Evolutionary conservation across 768 basidiomycete genomes (phyloP), one percentile per base, ranked within the genome.

Genomic region (Tephrocybe sp.): DNA sequence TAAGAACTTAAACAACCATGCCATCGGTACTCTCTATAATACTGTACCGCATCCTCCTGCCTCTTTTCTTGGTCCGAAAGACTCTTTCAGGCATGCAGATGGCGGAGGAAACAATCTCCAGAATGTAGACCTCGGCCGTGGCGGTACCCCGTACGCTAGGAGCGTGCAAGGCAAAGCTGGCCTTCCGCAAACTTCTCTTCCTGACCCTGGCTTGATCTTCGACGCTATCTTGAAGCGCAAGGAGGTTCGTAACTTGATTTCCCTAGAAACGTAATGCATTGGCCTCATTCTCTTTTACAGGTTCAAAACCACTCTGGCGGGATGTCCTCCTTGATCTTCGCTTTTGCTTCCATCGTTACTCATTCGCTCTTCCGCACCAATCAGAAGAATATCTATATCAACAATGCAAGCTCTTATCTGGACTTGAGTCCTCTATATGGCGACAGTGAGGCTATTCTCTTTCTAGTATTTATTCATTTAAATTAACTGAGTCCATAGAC

Each of bases 241-340:
- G 58, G 65, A 42, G 51, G 76, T 61, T 61, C 57, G 62, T 30
- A 26, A 26, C 7, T 4, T 52, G 66, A 43, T 59, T 59, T 35
- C 59, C 7, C 22, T n/a, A 12, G 39, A 4, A 5, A n/a, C 62
- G 32, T 63, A 17, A 14, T 3, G 2, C 19, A 7, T 14, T 17
- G 12, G 12, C 38, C 39, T 13, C n/a, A 48, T 16, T 43, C 22
- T 8, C 4, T 20, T 34, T 39, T 16, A 10, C 26, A 62, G 60
- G 36, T 20, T 6, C 44, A 45, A 46, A 45, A 70, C 16, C 82
- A 84, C 59, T 71, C 76, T 2, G 76, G 74, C 6, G 86, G 85
- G 20, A 73, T 82, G 52, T 85, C 82, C 14, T 78, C 74, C 58
- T 58, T 84, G 39, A 78, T 82, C 57, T 87, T 87, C 57, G 81